Conservation (phyloP, 75 land plant species). For the Pinus tabuliformis region DNA sequence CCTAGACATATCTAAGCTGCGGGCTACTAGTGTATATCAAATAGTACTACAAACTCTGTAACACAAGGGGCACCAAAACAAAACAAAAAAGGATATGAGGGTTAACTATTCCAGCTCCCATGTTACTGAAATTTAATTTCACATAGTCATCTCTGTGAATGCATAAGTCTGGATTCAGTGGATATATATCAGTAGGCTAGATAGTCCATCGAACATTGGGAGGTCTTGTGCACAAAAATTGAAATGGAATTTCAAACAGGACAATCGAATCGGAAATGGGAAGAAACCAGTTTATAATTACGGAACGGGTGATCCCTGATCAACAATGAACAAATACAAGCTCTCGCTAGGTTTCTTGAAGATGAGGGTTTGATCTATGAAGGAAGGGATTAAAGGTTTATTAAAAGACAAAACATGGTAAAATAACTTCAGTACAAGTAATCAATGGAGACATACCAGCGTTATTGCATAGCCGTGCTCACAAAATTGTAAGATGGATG, state of each 20-base stretch:
- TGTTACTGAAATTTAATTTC: not conserved
- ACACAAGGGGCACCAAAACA: not conserved
- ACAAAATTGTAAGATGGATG: too few relatives aligned
- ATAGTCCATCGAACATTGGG: not conserved
- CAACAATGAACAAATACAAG: not conserved
- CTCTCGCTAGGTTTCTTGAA: not conserved
- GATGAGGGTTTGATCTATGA: not conserved
- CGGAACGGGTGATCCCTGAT: too few relatives aligned
- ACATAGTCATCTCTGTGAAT: not conserved
- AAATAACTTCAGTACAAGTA: not conserved
- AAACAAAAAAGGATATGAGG: not conserved
- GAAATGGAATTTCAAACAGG: not conserved
- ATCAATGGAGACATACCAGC: not conserved
- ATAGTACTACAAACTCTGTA: not conserved
- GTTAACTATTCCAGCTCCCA: not conserved
- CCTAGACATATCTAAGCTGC: not conserved
- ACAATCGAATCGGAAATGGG: not conserved
- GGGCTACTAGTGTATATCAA: not conserved
- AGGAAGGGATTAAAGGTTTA: not conserved
- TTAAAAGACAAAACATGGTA: not conserved
- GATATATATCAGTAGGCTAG: not conserved
- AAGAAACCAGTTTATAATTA: not conserved
- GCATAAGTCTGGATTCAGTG: too few relatives aligned
- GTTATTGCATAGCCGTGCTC: not conserved
- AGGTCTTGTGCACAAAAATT: too few relatives aligned